phyloP scores from a whole-genome alignment of 805 yeast species.

The Candida awuae region DNA sequence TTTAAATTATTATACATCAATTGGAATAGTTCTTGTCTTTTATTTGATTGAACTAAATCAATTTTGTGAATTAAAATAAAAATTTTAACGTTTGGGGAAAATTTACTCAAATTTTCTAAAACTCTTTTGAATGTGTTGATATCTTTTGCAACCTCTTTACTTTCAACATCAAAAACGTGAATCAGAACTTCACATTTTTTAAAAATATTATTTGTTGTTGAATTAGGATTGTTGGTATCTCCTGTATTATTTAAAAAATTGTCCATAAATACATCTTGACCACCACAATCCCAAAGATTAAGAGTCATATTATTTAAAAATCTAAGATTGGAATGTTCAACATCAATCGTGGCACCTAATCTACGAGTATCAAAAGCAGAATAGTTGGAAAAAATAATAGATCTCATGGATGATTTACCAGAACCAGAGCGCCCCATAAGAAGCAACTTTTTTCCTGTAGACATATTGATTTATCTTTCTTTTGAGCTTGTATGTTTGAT shows the following conservation, averaged over 20 bases:
- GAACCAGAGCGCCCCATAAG: slow-evolving; percentile 92
- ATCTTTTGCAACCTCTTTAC: slow-evolving; percentile 85
- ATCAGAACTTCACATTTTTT: slow-evolving; percentile 93
- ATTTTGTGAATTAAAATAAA: slow-evolving; percentile 90
- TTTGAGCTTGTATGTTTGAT: not conserved
- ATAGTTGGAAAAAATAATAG: slow-evolving; percentile 90
- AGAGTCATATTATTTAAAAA: slow-evolving; percentile 92
- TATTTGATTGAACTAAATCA: slow-evolving; percentile 87
- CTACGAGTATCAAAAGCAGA: slow-evolving; percentile 95
- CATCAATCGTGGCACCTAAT: slow-evolving; percentile 94
- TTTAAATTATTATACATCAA: slow-evolving; percentile 79
- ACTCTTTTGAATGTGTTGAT: slow-evolving; percentile 86
- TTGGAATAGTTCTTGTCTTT: slow-evolving; percentile 73
- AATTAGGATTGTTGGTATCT: slow-evolving; percentile 28
- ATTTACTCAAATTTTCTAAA: slow-evolving; percentile 69
- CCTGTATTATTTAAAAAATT: slow-evolving; percentile 46
- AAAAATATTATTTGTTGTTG: slow-evolving; percentile 64
- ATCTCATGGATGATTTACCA: slow-evolving; percentile 96
- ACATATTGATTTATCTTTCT: slow-evolving; percentile 6
- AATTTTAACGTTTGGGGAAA: slow-evolving; percentile 84
- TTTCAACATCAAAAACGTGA: slow-evolving; percentile 93
- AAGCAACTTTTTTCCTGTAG: slow-evolving; percentile 49
- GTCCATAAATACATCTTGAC: slow-evolving; percentile 95
- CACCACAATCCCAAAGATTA: slow-evolving; percentile 97
- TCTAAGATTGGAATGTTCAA: slow-evolving; percentile 92